Evolutionary conservation across 352 stramenopile genomes (phyloP), one percentile per base, ranked within the genome.

Genomic region (Globisporangium mamillatum): DNA sequence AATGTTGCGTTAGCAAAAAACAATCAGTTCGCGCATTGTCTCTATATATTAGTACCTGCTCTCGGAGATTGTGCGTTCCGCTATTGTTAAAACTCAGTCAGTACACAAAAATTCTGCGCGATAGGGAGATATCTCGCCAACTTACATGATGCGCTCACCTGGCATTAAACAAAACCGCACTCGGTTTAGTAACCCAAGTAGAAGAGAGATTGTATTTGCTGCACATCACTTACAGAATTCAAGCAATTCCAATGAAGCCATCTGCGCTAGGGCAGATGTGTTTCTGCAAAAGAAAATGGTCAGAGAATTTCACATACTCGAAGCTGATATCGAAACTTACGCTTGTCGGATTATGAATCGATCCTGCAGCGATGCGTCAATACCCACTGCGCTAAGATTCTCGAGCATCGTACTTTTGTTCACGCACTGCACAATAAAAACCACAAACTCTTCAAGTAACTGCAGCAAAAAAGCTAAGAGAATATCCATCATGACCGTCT

Each of bases 121-220:
- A 50, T 50, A 4, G 32, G 32, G 7, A 50, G 1, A 22, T 18
- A 50, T 10, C 41, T 7, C n/a, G 16, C 8, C 41, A 50, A 50
- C 41, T 50, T 50, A 50, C 41, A 50, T 50, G 41, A 50, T 50
- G 41, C 41, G 41, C 41, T 50, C 41, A 50, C 41, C 41, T 50
- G 16, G 16, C 38, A 20, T 20, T 18, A 50, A 50, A 50, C 41
- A 22, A 50, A 50, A 20, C 5, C 18, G 5, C 8, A 22, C 8
- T 22, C 6, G 18, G 16, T 10, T 50, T 14, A 50, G 41, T 22
- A 22, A 50, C 41, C n/a, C n/a, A n/a, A 50, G 41, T 4, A 8
- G 41, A 10, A 18, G 14, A 50, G 41, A 50, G 16, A 50, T 20
- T 7, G 7, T 4, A 22, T 22, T 20, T 50, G 16, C 5, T 20